Evolutionary conservation across 345 rosid species (phyloP), one percentile per base, ranked within the genome.

Genomic region (Turnera subulata): DNA sequence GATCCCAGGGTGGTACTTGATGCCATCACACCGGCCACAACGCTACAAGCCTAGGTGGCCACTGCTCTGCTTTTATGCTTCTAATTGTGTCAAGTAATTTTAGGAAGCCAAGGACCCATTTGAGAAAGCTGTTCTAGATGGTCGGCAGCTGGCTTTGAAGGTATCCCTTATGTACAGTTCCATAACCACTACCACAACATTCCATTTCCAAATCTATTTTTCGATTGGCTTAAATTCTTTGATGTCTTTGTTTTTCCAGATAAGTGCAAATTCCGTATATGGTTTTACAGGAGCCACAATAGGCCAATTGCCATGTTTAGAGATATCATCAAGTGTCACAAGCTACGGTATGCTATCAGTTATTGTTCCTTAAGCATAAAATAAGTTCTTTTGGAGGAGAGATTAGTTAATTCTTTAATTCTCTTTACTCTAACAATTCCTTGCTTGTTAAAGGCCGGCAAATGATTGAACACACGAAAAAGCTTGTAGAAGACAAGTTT

Each of bases 281-380:
- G 99, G 99, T 56, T 93, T 93, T 76, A 93, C 99, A 2, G 99
- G 97, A 70, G 97, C 97, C 70, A 89, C 94, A 64, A 66, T 81
- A 73, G 96, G 81, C 72, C 97, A 89, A 73, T 81, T 89, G 57
- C 99, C 99, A 11, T 93, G 99, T 71, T 53, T 89, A 29, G 96
- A 87, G 80, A 93, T 93, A 73, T 93, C 99, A 32, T 93, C 99
- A 45, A 93, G 99, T 56, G 96, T 93, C 58, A 93, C 99, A 46
- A 93, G 99, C 81, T 93, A 89, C 81, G 96, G 97, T 93, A 87
- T 64, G 51, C 42, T 24, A 13, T 50, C 39, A 17, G 14, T 21
- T 35, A 24, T 15, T 46, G 37, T 12, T 32, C 12, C 42, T 40
- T 12, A 44, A 53, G 5, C 22, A 35, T 24, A 38, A n/a, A 26